A percentile compares a stretch with the other conserved stretches of the same genome.
Evolutionary conservation across 352 stramenopile species (phyloP).

Genomic region (Albugo laibachii): DNA sequence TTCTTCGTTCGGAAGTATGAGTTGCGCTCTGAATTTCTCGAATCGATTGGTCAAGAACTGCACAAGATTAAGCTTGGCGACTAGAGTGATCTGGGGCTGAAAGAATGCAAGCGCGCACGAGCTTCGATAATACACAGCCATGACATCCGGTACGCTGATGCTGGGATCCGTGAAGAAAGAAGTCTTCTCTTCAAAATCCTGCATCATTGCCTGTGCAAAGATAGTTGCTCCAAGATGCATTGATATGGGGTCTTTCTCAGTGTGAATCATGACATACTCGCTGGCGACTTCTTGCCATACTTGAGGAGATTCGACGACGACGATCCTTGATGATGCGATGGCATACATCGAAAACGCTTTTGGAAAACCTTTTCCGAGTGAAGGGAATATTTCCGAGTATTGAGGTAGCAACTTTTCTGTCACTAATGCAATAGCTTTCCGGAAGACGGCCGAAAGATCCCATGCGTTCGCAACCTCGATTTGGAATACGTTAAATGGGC

Average conservation of each 20-base stretch:
- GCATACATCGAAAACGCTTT: not conserved
- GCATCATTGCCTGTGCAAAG: constrained; percentile 2
- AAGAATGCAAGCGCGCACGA: constrained; percentile 3
- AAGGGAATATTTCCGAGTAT: not conserved
- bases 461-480: not conserved
- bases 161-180: too few species aligned
- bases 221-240: not conserved
- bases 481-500: not conserved
- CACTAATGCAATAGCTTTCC: constrained; percentile 1
- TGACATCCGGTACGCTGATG: not conserved
- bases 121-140: constrained; percentile 3
- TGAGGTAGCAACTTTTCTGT: constrained; percentile 1
- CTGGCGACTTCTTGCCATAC: not conserved
- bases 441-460: not conserved
- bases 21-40: too few species aligned
- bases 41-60: too few species aligned
- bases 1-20: too few species aligned
- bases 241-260: not conserved
- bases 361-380: not conserved
- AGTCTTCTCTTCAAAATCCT: not conserved
- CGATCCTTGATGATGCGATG: not conserved
- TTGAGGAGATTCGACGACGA: not conserved
- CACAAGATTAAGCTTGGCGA: not conserved
- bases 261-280: not conserved
- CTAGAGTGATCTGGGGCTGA: not conserved